Evolutionary conservation across 1,139 yeast species (phyloP), one percentile per base, ranked within the genome.

Genomic region (Petasospora rhodanensis): DNA sequence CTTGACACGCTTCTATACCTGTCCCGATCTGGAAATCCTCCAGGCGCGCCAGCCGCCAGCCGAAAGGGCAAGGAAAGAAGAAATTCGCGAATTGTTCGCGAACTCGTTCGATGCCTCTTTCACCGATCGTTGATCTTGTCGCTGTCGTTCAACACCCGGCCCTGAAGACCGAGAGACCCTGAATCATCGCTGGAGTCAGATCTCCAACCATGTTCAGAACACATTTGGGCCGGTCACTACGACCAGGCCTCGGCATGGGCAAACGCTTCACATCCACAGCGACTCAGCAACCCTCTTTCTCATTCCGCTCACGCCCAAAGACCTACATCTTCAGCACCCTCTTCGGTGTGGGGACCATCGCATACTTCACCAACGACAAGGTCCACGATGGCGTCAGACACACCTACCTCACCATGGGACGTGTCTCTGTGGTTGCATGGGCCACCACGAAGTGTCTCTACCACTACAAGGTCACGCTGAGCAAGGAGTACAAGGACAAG

Each of bases 391-490:
- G 59, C 2, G 23, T 55, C 1, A 54, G 48, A 19, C 65, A 62
- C 40, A 34, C 57, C 0, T 47, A 41, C 22, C 32, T 68, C 20
- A 70, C 80, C 0, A 50, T 64, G 1, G 72, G 73, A 38, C 65
- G 94, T 39, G 74, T 77, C 1, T 69, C 76, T 4, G 77, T 79
- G 7, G 91, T 81, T 2, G 62, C 79, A 0, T 56, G 68, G 7
- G 87, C 91, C 4, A 76, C 85, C 3, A 42, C 66, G 11, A 62
- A 75, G 41, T 82, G 91, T 54, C 76, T 82, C 49, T 63, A 66
- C 34, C 60, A 78, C 24, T 91, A 91, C 58, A 68, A 79, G 39
- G 66, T 65, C 31, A 68, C 76, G 0, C 62, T 89, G 25, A 66
- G 64, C 14, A 59, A 52, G 9, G 64, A 68, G 8, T 79, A 65